Conservation (phyloP, 2,329 filamentous ascomycete genomes). For the Simplicillium aogashimaense region DNA sequence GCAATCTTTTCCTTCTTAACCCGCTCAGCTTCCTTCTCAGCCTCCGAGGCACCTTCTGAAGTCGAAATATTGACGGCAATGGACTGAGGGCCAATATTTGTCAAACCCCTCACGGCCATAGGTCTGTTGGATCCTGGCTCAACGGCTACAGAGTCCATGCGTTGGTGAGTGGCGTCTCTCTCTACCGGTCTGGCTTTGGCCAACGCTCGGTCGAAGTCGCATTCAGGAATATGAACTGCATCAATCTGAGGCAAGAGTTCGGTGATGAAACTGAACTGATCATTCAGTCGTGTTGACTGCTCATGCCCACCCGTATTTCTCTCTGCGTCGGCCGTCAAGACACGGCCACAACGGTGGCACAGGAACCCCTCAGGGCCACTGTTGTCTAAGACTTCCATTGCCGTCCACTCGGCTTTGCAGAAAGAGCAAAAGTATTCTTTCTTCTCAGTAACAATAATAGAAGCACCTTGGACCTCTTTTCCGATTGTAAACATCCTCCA, state of each 20-base stretch:
- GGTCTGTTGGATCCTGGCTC: constrained; percentile 44
- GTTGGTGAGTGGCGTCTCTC: constrained; percentile 58
- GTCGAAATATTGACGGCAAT: constrained; percentile 62
- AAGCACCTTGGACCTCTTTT: constrained; percentile 77
- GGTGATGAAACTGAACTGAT: constrained; percentile 70
- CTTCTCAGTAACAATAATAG: constrained; percentile 70
- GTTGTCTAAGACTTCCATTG: constrained; percentile 78
- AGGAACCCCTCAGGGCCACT: constrained; percentile 63
- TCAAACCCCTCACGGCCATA: constrained; percentile 59
- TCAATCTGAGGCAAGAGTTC: constrained; percentile 70
- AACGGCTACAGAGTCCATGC: constrained; percentile 47
- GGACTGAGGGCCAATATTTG: constrained; percentile 56
- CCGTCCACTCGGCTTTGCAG: constrained; percentile 80
- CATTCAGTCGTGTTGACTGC: constrained; percentile 64
- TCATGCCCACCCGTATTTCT: constrained; percentile 62
- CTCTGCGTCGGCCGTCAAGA: constrained; percentile 56
- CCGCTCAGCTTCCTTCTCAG: constrained; percentile 54
- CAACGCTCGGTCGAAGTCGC: constrained; percentile 62
- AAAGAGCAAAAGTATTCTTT: constrained; percentile 83
- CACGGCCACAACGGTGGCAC: constrained; percentile 66
- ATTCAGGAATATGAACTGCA: constrained; percentile 61
- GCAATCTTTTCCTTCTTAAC: constrained; percentile 56
- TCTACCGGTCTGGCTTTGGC: constrained; percentile 53
- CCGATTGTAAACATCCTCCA: constrained; percentile 84
- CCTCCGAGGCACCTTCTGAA: constrained; percentile 54